Conservation (phyloP, 352 stramenopile species). For the Aphanomyces stellatus region DNA sequence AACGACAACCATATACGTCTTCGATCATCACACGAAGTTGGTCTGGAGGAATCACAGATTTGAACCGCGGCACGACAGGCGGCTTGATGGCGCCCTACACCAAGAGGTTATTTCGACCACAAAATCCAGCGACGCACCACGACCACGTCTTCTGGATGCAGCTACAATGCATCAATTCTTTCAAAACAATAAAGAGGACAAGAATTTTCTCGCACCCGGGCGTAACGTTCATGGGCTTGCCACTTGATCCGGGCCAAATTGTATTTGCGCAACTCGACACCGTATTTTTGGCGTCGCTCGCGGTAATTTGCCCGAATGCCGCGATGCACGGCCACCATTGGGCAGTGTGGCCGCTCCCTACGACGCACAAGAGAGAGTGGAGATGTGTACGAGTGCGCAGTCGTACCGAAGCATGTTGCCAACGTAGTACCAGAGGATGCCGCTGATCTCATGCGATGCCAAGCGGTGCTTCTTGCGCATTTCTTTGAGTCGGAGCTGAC, state of each 20-base stretch:
- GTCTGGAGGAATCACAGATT: neutral
- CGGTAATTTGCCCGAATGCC: neutral
- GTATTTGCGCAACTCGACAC: neutral
- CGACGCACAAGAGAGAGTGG: neutral
- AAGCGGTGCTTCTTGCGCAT: neutral
- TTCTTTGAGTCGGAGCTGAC: slow-evolving; percentile 12
- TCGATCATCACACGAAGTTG: slow-evolving; percentile 3
- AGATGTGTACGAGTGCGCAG: neutral
- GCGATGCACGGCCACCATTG: neutral
- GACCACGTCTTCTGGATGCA: too few relatives aligned
- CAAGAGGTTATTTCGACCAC: too few relatives aligned
- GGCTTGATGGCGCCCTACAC: neutral
- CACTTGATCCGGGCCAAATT: neutral
- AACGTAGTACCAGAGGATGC: slow-evolving; percentile 5
- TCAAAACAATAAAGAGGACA: too few relatives aligned
- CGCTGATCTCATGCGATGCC: neutral
- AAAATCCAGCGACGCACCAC: neutral
- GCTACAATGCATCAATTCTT: too few relatives aligned
- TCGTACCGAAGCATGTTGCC: slow-evolving; percentile 16
- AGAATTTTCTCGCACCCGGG: too few relatives aligned
- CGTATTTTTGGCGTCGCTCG: neutral
- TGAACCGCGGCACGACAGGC: neutral
- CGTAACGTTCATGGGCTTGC: too few relatives aligned
- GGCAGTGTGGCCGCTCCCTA: slow-evolving; percentile 1
- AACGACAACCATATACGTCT: too few relatives aligned